A percentile compares a stretch with the other conserved stretches of the same genome.
Conservation (phyloP, 2,329 filamentous ascomycete species). For the Akanthomyces uredinophilus region DNA sequence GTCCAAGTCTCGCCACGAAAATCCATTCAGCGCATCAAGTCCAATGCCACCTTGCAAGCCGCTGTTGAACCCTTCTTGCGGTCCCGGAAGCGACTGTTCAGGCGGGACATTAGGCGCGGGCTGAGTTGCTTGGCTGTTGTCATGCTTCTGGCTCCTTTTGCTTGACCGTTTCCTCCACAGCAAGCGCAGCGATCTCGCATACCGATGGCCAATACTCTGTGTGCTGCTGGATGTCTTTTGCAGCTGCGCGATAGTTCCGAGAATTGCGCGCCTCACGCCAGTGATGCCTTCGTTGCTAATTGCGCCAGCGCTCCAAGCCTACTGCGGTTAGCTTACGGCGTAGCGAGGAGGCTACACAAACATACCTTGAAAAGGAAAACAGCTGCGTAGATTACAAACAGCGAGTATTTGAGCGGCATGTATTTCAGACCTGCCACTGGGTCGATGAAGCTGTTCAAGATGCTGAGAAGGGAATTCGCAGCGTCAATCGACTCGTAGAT, state of each 20-base stretch:
- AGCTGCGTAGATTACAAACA: slow-evolving; percentile 58
- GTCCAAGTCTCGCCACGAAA: slow-evolving; percentile 57
- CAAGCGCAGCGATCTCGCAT: slow-evolving; percentile 54
- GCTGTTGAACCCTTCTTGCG: slow-evolving; percentile 15
- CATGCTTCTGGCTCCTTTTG: slow-evolving; percentile 15
- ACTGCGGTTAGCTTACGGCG: background rate
- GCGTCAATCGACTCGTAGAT: slow-evolving; percentile 63
- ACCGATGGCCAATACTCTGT: slow-evolving; percentile 57
- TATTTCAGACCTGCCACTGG: slow-evolving; percentile 55
- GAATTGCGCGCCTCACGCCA: slow-evolving; percentile 53
- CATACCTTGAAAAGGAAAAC: slow-evolving; percentile 60
- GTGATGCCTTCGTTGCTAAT: slow-evolving; percentile 49
- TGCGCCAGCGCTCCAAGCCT: slow-evolving; percentile 55
- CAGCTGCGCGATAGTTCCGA: slow-evolving; percentile 53
- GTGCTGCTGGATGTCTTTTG: slow-evolving; percentile 52
- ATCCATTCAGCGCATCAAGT: slow-evolving; percentile 46
- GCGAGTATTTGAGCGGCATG: slow-evolving; percentile 59
- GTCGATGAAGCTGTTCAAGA: slow-evolving; percentile 55
- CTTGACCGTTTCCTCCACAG: slow-evolving; percentile 45
- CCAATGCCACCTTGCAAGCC: slow-evolving; percentile 26
- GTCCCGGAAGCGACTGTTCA: slow-evolving; percentile 17
- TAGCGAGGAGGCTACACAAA: background rate
- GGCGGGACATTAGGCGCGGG: slow-evolving; percentile 25
- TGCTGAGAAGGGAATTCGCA: slow-evolving; percentile 55
- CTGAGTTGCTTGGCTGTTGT: slow-evolving; percentile 18